Percentiles rank a stretch among this genome's conserved stretches.
phyloP scores from a whole-genome alignment of 2,329 filamentous ascomycete genomes.

The Purpureocillium takamizusanense region DNA sequence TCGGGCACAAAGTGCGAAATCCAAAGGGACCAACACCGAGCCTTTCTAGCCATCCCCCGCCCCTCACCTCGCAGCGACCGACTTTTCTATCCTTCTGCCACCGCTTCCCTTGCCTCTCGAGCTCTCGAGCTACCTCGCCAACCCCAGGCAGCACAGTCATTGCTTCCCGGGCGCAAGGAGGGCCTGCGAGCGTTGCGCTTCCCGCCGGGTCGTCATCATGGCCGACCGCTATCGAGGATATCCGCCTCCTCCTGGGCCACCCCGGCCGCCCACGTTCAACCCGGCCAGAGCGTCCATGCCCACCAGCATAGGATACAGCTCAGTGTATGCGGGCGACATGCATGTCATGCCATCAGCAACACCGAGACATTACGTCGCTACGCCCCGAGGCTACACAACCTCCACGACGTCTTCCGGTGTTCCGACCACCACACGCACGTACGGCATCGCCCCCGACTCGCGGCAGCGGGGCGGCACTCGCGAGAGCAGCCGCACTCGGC shows the following conservation, averaged over 20 bases:
- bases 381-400: constrained; percentile 23
- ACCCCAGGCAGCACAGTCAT: no score
- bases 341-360: constrained; percentile 40
- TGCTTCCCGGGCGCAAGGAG: no score
- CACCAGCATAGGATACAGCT: constrained; percentile 38
- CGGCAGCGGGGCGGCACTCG: constrained; percentile 38
- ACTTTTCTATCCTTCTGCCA: no score
- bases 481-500: constrained; percentile 38
- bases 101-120: no score
- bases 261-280: constrained; percentile 34
- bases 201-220: constrained; percentile 24
- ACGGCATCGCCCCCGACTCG: constrained; percentile 46
- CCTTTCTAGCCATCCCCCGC: no score
- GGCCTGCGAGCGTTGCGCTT: not conserved
- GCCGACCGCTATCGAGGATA: constrained; percentile 36
- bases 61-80: no score
- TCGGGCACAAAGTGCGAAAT: no score
- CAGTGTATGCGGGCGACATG: constrained; percentile 43
- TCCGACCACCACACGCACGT: constrained; percentile 43
- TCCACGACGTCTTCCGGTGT: constrained; percentile 23
- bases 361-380: constrained; percentile 22
- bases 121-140: no score
- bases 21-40: no score
- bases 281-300: constrained; percentile 47
- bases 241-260: constrained; percentile 19